These are phyloP conservation scores for Waitea zeae DNA, from an alignment of 1,284 basidiomycete genomes.

Conservation along the genomic window DNA sequence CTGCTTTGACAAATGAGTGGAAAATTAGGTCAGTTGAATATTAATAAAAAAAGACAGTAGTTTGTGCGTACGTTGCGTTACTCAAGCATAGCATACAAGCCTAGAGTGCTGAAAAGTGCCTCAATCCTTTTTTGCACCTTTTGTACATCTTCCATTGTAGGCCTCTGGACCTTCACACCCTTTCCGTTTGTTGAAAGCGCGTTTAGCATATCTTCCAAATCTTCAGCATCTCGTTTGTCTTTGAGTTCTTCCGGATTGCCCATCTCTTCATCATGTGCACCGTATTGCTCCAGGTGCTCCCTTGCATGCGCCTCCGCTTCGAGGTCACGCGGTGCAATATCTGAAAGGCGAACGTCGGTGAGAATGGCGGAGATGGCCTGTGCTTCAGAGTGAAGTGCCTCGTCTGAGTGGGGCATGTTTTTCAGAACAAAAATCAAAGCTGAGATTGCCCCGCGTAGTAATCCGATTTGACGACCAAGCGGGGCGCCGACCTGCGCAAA, in stretches of 20 bases:
- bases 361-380: slow-evolving; percentile 34
- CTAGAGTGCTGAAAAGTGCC: no score
- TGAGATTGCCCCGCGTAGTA: slow-evolving; percentile 46
- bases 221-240: slow-evolving; percentile 30
- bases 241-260: slow-evolving; percentile 21
- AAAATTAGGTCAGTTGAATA: no score
- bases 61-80: no score
- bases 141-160: no score
- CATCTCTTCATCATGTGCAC: slow-evolving; percentile 8
- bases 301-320: slow-evolving; percentile 58
- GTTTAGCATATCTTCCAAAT: slow-evolving; percentile 40
- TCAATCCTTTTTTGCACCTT: no score
- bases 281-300: slow-evolving; percentile 32
- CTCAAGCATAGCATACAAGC: no score
- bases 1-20: no score
- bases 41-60: no score
- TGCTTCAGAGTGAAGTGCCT: slow-evolving; percentile 19
- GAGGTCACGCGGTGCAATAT: slow-evolving; percentile 50
- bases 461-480: slow-evolving; percentile 54
- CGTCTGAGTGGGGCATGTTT: slow-evolving; percentile 7
- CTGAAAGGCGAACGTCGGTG: slow-evolving; percentile 38
- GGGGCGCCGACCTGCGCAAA: slow-evolving; percentile 58
- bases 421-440: slow-evolving; percentile 38
- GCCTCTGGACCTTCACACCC: no score
- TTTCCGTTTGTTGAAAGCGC: no score